These are phyloP conservation scores for Xylariaceae sp. DNA, from an alignment of 2,329 filamentous ascomycete species.

Conservation along the genomic window DNA sequence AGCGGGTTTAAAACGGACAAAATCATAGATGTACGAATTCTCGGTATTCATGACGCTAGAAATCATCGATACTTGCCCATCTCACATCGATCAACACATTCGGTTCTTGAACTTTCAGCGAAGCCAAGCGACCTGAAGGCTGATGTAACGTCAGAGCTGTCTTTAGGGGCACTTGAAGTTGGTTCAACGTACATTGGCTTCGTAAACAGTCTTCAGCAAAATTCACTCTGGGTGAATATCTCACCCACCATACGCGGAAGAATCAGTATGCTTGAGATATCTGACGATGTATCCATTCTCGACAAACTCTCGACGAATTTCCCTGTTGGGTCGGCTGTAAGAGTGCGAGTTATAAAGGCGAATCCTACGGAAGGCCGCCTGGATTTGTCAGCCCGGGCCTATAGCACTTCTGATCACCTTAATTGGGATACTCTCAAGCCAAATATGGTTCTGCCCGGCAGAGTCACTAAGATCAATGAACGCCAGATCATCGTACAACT, in stretches of 20 bases:
- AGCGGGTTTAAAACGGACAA: conserved; percentile 67
- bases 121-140: conserved; percentile 64
- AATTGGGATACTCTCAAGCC: conserved; percentile 68
- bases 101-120: conserved; percentile 80
- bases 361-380: conserved; percentile 70
- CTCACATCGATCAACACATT: conserved; percentile 75
- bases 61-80: conserved; percentile 91
- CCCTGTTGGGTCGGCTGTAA: conserved; percentile 83
- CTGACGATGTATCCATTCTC: conserved; percentile 77
- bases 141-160: conserved; percentile 48
- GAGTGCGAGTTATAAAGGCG: conserved; percentile 71
- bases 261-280: conserved; percentile 76
- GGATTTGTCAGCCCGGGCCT: conserved; percentile 75
- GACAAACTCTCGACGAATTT: conserved; percentile 75
- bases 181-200: conserved; percentile 75
- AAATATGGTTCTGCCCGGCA: conserved; percentile 77
- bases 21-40: conserved; percentile 66
- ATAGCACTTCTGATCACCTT: conserved; percentile 52
- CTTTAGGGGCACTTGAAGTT: conserved; percentile 66
- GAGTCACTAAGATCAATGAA: conserved; percentile 81
- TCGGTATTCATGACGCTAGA: conserved; percentile 84
- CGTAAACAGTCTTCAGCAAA: conserved; percentile 80
- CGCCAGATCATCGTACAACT: conserved; percentile 81
- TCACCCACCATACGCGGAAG: conserved; percentile 84
- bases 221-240: conserved; percentile 85